phyloP scores from a whole-genome alignment of 345 rosid species.

The Ailanthus altissimus region DNA sequence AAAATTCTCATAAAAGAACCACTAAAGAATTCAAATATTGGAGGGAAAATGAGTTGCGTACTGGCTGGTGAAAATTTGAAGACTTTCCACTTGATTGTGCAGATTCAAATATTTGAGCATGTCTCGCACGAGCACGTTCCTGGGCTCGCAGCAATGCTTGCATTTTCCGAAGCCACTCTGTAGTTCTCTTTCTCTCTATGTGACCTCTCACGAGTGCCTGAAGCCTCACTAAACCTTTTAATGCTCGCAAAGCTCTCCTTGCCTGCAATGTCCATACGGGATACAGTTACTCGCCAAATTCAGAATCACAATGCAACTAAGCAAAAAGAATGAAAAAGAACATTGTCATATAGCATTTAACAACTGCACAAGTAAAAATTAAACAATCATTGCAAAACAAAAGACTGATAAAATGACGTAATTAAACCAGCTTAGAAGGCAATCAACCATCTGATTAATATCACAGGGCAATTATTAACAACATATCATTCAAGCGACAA shows the following conservation, averaged over 20 bases:
- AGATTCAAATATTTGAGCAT: constrained; percentile 53
- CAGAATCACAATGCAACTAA: not conserved
- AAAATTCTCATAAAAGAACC: not conserved
- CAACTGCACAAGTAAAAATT: not conserved
- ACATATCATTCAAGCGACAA: not conserved
- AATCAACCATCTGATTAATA: constrained; percentile 1
- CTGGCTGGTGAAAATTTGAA: constrained; percentile 62
- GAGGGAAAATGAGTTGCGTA: constrained; percentile 35
- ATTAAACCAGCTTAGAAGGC: constrained; percentile 5
- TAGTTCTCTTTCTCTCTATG: constrained; percentile 69
- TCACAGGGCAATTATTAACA: not conserved
- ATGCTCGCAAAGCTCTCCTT: constrained; percentile 84
- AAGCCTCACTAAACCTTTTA: constrained; percentile 92
- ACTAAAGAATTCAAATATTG: constrained; percentile 9
- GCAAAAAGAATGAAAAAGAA: not conserved
- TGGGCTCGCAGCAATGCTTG: constrained; percentile 78
- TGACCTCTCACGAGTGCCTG: constrained; percentile 96
- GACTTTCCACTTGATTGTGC: constrained; percentile 73
- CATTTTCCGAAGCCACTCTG: constrained; percentile 60
- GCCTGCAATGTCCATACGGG: constrained; percentile 43
- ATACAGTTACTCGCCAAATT: not conserved
- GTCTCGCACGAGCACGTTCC: constrained; percentile 67
- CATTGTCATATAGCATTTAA: not conserved
- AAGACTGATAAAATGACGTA: not conserved
- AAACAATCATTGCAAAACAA: not conserved